Percentiles rank a stretch among this genome's conserved stretches.
These are phyloP conservation scores for Xylaria sp. DNA, from an alignment of 2,329 filamentous ascomycete species.

Conservation along the genomic window DNA sequence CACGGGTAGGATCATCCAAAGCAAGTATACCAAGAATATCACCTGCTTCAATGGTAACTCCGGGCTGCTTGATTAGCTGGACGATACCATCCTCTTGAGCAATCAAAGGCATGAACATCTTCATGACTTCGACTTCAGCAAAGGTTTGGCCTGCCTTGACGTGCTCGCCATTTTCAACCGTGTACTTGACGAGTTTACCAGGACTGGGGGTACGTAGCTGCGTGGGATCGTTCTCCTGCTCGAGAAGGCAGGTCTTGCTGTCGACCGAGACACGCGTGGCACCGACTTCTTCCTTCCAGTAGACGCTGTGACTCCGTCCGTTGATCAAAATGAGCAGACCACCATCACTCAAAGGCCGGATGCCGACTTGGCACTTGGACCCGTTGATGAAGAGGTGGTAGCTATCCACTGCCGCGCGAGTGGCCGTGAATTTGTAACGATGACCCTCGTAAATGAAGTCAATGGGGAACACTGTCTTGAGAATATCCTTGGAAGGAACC, in stretches of 20 bases:
- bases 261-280: constrained; percentile 94
- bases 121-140: constrained; percentile 99
- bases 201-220: constrained; percentile 92
- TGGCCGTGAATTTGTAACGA: constrained; percentile 97
- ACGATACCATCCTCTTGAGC: constrained; percentile 93
- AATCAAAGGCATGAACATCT: constrained; percentile 99
- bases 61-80: constrained; percentile 97
- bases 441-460: constrained; percentile 98
- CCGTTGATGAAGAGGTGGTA: constrained; percentile 99
- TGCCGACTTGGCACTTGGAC: constrained; percentile 89
- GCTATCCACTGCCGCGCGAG: constrained; percentile 83
- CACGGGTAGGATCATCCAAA: constrained; percentile 88
- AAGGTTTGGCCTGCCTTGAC: constrained; percentile 88
- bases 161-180: constrained; percentile 91
- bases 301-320: constrained; percentile 94
- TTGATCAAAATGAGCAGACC: constrained; percentile 85
- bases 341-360: constrained; percentile 88
- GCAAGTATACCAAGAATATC: constrained; percentile 97
- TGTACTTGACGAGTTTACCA: constrained; percentile 97
- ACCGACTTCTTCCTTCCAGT: constrained; percentile 99
- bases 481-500: constrained; percentile 89
- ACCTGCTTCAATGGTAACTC: constrained; percentile 93
- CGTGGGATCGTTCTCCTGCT: constrained; percentile 98
- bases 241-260: constrained; percentile 94
- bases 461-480: constrained; percentile 95